These are phyloP conservation scores for Mycena capillaripes DNA, from an alignment of 768 basidiomycete genomes.

Conservation along the genomic window DNA sequence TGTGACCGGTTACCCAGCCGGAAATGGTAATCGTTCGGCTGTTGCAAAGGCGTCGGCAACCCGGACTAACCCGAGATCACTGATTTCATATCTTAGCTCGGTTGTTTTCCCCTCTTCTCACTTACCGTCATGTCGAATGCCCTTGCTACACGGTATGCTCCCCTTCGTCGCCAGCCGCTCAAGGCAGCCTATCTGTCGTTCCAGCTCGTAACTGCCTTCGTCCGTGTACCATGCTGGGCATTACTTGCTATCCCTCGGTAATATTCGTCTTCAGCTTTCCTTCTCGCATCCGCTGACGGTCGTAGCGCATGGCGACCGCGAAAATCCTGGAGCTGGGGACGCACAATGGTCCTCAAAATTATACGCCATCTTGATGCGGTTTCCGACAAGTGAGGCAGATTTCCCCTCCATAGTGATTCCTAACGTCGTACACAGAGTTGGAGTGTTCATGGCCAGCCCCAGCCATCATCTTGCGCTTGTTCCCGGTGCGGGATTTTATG, in stretches of 20 bases:
- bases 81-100: too few relatives aligned
- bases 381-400: neutral
- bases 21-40: too few relatives aligned
- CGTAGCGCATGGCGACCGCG: constrained; percentile 59
- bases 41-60: too few relatives aligned
- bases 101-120: too few relatives aligned
- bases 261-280: too few relatives aligned
- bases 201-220: constrained; percentile 54
- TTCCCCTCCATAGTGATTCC: too few relatives aligned
- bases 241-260: constrained; percentile 56
- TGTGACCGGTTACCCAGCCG: too few relatives aligned
- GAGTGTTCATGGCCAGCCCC: too few relatives aligned
- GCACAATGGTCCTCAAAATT: constrained; percentile 54
- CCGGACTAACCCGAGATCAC: too few relatives aligned
- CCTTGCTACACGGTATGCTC: neutral
- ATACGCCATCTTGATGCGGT: constrained; percentile 43
- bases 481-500: constrained; percentile 56
- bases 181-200: constrained; percentile 63
- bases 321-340: constrained; percentile 60
- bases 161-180: constrained; percentile 58
- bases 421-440: too few relatives aligned
- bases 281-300: neutral
- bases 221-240: constrained; percentile 66
- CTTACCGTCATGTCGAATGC: neutral
- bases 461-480: constrained; percentile 58